phyloP scores from a whole-genome alignment of 139 green algal species.

The Coelastrella sp. region DNA sequence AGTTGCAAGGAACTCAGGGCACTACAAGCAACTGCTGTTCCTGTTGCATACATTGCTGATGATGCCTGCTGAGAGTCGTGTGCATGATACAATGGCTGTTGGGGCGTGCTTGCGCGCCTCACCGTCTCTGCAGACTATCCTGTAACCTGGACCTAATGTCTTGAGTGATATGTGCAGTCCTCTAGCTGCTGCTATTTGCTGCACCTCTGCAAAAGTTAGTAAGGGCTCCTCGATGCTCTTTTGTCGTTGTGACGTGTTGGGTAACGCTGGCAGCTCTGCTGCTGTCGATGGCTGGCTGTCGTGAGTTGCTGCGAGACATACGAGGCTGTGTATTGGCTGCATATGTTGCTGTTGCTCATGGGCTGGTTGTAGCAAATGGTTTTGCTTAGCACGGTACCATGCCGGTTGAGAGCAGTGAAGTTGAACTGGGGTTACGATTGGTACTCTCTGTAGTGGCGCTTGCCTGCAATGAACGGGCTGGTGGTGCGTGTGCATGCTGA shows the following conservation, averaged over 20 bases:
- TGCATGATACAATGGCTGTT: not conserved
- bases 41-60: too few relatives aligned
- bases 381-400: too few relatives aligned
- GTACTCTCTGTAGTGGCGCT: too few relatives aligned
- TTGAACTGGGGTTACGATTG: too few relatives aligned
- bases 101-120: not conserved
- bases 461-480: not conserved
- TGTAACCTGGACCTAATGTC: slow-evolving; percentile 74
- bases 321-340: not conserved
- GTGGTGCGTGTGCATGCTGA: not conserved
- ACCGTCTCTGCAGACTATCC: slow-evolving; percentile 70
- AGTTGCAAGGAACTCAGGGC: too few relatives aligned
- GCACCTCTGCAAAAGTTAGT: slow-evolving; percentile 52
- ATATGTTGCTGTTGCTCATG: too few relatives aligned
- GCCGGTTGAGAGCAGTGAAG: too few relatives aligned
- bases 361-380: too few relatives aligned
- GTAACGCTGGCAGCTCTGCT: not conserved
- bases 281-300: not conserved
- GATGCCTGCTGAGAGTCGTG: too few relatives aligned
- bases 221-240: not conserved
- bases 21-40: too few relatives aligned
- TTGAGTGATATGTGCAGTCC: slow-evolving; percentile 60
- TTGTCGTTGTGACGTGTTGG: not conserved
- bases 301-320: not conserved
- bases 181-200: slow-evolving; percentile 49